Conservation (phyloP, 257 asterid species). For the Ajuga chamaepitys region DNA sequence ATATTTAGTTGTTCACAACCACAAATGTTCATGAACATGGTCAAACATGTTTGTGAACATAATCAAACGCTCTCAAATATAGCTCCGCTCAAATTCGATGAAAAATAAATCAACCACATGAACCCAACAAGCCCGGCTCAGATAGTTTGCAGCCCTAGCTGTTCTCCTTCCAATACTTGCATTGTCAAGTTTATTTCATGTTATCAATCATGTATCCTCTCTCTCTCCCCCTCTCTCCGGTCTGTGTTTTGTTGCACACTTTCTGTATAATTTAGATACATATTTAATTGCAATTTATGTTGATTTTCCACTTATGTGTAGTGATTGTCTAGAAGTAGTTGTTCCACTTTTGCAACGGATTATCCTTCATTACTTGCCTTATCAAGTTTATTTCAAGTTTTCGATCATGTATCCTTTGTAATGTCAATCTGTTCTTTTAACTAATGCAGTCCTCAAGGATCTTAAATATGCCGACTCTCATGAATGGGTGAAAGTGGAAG, state of each 20-base stretch:
- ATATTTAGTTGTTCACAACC: too few species aligned
- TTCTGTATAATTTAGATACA: too few species aligned
- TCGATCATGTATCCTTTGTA: background rate
- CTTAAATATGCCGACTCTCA: slow-evolving; percentile 87
- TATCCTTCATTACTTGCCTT: background rate
- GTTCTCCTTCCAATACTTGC: background rate
- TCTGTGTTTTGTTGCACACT: too few species aligned
- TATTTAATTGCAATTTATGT: background rate
- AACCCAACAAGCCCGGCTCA: too few species aligned
- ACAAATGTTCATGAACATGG: too few species aligned
- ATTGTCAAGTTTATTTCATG: background rate
- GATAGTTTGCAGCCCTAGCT: too few species aligned
- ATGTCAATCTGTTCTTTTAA: background rate
- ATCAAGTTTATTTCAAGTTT: background rate
- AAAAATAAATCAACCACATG: too few species aligned
- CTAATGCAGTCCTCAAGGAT: slow-evolving; percentile 69
- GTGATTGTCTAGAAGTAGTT: background rate
- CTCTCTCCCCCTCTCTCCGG: too few species aligned
- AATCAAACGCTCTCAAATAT: too few species aligned
- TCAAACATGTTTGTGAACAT: too few species aligned
- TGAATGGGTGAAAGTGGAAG: slow-evolving; percentile 90
- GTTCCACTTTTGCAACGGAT: background rate
- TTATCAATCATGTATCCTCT: background rate
- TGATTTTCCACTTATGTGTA: background rate
- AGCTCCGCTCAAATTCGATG: too few species aligned